These are phyloP conservation scores for Mycosphaerella arachidis DNA, from an alignment of 2,329 filamentous ascomycete genomes.

Conservation along the genomic window DNA sequence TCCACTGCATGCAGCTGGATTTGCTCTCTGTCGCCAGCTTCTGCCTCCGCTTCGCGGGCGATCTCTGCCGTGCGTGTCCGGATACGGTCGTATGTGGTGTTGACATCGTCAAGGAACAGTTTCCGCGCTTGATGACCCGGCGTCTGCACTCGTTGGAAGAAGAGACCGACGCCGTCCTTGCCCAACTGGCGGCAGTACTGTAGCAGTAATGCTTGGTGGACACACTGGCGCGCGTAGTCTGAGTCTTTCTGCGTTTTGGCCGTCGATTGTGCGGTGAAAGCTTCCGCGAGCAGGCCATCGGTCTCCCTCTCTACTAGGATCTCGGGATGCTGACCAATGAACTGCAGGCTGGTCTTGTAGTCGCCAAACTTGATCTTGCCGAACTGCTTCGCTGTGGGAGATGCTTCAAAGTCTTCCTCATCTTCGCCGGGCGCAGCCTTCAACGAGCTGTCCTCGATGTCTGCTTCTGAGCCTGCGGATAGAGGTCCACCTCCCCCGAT, in stretches of 20 bases:
- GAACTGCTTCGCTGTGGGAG: slow-evolving; percentile 73
- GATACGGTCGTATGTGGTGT: slow-evolving; percentile 80
- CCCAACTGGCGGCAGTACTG: slow-evolving; percentile 93
- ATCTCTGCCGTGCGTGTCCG: slow-evolving; percentile 72
- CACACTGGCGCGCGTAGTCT: slow-evolving; percentile 76
- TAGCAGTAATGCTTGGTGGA: slow-evolving; percentile 86
- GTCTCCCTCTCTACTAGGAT: slow-evolving; percentile 82
- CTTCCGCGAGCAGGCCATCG: slow-evolving; percentile 83
- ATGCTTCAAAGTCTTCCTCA: slow-evolving; percentile 72
- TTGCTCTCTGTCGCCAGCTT: slow-evolving; percentile 73
- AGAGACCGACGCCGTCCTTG: slow-evolving; percentile 79
- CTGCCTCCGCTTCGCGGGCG: slow-evolving; percentile 53
- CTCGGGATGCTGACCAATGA: slow-evolving; percentile 71
- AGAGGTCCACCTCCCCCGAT: slow-evolving; percentile 15
- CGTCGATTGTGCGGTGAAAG: slow-evolving; percentile 81
- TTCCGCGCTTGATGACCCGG: slow-evolving; percentile 84
- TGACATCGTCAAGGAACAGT: slow-evolving; percentile 89
- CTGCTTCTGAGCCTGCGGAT: slow-evolving; percentile 56
- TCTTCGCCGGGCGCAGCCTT: slow-evolving; percentile 40
- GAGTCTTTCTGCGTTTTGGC: slow-evolving; percentile 46
- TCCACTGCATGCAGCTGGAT: slow-evolving; percentile 94
- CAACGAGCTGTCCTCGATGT: slow-evolving; percentile 51
- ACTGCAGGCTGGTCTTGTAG: slow-evolving; percentile 68
- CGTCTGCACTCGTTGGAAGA: slow-evolving; percentile 94
- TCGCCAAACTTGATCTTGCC: slow-evolving; percentile 71